These are phyloP conservation scores for Trichopus zeylanicus DNA, from an alignment of 116 monocot species.

Conservation along the genomic window DNA sequence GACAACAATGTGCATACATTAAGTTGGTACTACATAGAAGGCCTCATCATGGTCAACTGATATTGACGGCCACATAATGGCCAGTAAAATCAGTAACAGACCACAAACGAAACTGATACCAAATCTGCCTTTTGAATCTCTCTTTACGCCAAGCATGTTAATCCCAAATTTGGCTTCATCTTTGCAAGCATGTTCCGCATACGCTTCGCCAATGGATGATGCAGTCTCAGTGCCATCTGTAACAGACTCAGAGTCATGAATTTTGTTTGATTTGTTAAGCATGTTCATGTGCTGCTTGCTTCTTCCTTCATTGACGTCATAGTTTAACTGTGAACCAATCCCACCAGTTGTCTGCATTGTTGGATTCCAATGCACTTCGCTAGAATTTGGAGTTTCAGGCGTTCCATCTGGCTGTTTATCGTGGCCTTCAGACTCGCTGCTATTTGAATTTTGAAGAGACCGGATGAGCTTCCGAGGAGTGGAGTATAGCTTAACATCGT, in stretches of 20 bases:
- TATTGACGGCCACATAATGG: slow-evolving; percentile 12
- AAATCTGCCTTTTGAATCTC: slow-evolving; percentile 10
- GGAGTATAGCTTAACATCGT: slow-evolving; percentile 45
- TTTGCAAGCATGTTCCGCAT: slow-evolving; percentile 9
- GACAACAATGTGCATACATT: neutral
- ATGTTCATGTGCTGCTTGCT: slow-evolving; percentile 5
- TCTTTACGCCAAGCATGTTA: neutral
- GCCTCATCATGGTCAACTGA: slow-evolving; percentile 15
- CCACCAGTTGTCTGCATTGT: slow-evolving; percentile 7
- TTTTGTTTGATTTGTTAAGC: neutral
- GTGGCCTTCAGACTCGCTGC: slow-evolving; percentile 3
- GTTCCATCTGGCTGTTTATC: neutral
- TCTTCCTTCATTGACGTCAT: slow-evolving; percentile 3
- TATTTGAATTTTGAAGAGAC: slow-evolving; percentile 50
- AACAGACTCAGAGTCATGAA: slow-evolving; percentile 9
- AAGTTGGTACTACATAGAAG: slow-evolving; percentile 41
- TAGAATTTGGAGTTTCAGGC: slow-evolving; percentile 10
- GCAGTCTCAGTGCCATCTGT: slow-evolving; percentile 51
- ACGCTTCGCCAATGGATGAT: slow-evolving; percentile 45
- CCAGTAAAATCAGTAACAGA: slow-evolving; percentile 19
- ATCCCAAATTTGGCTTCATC: slow-evolving; percentile 1
- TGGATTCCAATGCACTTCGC: slow-evolving; percentile 6
- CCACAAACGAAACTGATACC: slow-evolving; percentile 15
- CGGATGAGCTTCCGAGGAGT: slow-evolving; percentile 68
- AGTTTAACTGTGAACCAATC: slow-evolving; percentile 13